Conservation (phyloP, 2,329 filamentous ascomycete species). For the Cercospora sp. region DNA sequence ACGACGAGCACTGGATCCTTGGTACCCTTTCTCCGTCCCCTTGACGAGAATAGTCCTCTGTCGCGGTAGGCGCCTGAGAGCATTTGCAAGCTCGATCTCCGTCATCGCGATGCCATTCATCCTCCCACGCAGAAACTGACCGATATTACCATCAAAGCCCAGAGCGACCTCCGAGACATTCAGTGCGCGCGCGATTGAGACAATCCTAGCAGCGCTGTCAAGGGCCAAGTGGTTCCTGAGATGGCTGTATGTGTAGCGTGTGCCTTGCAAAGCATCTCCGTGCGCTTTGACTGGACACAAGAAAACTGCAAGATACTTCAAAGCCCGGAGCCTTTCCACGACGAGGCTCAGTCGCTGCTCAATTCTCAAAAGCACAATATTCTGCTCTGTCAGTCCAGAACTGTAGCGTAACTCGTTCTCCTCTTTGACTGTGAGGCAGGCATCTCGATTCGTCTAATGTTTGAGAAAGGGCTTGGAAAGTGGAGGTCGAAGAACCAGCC, state of each 20-base stretch:
- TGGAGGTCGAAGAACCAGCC: background rate
- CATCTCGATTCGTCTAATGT: background rate
- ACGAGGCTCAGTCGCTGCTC: background rate
- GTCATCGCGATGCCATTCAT: too few relatives aligned
- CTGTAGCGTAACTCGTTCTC: background rate
- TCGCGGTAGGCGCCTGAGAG: too few relatives aligned
- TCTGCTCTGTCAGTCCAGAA: background rate
- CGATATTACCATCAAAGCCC: background rate
- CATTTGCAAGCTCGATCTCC: too few relatives aligned
- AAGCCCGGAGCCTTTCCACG: background rate
- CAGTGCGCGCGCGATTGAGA: background rate
- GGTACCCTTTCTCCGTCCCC: too few relatives aligned
- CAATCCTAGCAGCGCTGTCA: background rate
- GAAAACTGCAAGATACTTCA: background rate
- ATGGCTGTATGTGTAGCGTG: background rate
- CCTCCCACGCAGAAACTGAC: too few relatives aligned
- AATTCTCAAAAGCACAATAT: background rate
- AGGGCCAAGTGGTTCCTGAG: background rate
- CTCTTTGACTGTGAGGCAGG: background rate
- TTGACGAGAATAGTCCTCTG: too few relatives aligned
- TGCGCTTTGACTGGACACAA: background rate
- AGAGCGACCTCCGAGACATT: background rate
- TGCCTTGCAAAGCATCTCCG: background rate
- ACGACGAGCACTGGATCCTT: too few relatives aligned
- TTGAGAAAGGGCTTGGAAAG: background rate